These are phyloP conservation scores for Vigna reflexopilosa DNA, from an alignment of 306 rosid species.

Conservation along the genomic window DNA sequence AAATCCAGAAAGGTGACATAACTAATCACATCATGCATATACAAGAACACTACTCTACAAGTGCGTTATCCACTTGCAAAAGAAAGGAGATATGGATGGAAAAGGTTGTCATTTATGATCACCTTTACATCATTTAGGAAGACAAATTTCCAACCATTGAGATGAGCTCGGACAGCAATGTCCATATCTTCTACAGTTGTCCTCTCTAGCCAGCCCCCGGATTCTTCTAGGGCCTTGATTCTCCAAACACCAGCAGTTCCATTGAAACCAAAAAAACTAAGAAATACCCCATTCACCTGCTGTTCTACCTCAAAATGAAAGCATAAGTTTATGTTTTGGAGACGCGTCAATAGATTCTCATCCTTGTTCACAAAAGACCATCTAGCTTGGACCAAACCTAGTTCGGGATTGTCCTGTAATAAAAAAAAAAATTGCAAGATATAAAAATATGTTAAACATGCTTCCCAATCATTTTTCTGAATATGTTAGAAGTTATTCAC, in stretches of 20 bases:
- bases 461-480: conserved; percentile 17
- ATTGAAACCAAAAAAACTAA: conserved; percentile 93
- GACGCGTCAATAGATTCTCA: conserved; percentile 95
- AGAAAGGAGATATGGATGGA: conserved; percentile 25
- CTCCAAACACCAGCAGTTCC: conserved; percentile 99
- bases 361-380: conserved; percentile 95
- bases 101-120: conserved; percentile 39
- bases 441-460: conserved; percentile 37
- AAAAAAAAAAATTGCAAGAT: neutral
- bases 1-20: conserved; percentile 2
- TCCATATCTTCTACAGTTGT: conserved; percentile 98
- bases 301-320: conserved; percentile 99
- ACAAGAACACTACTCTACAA: neutral
- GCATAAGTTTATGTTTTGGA: conserved; percentile 90
- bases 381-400: conserved; percentile 93
- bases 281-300: conserved; percentile 91
- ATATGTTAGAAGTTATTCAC: conserved; percentile 25
- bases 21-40: conserved; percentile 16
- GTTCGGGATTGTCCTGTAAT: conserved; percentile 79
- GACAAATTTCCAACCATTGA: conserved; percentile 91
- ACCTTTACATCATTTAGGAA: conserved; percentile 95
- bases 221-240: conserved; percentile 89
- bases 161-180: conserved; percentile 97
- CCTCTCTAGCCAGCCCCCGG: conserved; percentile 98
- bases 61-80: conserved; percentile 15